These are phyloP conservation scores for Chalciporus piperatoides DNA, from an alignment of 1,284 basidiomycete species.

Conservation along the genomic window DNA sequence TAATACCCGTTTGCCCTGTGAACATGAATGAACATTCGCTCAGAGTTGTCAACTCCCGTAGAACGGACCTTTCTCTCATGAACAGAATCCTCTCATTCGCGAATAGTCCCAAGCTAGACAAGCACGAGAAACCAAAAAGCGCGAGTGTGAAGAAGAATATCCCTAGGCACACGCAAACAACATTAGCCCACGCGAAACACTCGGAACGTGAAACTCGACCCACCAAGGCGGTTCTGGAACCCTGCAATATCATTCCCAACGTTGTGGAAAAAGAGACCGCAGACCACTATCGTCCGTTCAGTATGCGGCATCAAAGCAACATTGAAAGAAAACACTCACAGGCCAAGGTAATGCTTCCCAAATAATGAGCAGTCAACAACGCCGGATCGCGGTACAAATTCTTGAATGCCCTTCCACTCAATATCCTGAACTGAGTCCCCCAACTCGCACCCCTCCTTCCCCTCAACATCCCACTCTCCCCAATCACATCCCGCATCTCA, in stretches of 20 bases:
- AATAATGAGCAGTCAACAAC: conserved; percentile 86
- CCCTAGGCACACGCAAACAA: conserved; percentile 40
- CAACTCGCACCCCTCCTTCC: conserved; percentile 84
- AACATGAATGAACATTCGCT: conserved; percentile 5
- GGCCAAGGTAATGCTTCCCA: conserved; percentile 79
- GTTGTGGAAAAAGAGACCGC: conserved; percentile 78
- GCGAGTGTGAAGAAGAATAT: conserved; percentile 96
- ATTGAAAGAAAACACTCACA: conserved; percentile 44
- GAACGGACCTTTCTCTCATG: conserved; percentile 84
- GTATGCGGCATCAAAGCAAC: background rate
- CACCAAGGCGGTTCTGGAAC: conserved; percentile 86
- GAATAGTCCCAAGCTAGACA: conserved; percentile 90
- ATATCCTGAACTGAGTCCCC: conserved; percentile 86
- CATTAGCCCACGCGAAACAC: background rate
- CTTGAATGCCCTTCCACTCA: conserved; percentile 97
- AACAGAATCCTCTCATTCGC: conserved; percentile 93
- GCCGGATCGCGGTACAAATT: conserved; percentile 95
- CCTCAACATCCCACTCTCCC: conserved; percentile 64
- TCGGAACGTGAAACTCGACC: conserved; percentile 12
- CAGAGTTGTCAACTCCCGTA: background rate
- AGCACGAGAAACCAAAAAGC: conserved; percentile 92
- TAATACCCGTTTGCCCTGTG: conserved; percentile 94
- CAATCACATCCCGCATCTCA: conserved; percentile 60
- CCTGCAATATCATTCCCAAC: conserved; percentile 90
- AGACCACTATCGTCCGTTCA: conserved; percentile 55